phyloP scores from a whole-genome alignment of 2,329 filamentous ascomycete genomes.

The Calonectria crousiana region DNA sequence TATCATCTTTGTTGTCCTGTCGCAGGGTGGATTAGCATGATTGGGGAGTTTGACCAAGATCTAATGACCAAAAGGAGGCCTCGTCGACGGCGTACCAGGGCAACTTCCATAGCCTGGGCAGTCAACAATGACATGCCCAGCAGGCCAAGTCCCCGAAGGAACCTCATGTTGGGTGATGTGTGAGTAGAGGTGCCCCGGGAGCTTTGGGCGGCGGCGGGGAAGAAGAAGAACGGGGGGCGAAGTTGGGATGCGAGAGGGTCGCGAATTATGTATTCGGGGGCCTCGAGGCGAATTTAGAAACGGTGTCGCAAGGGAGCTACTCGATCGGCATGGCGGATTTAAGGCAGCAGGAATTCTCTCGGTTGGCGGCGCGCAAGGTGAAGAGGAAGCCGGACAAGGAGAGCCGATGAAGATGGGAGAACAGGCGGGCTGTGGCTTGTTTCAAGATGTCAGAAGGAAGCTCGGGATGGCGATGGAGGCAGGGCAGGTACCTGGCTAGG shows the following conservation, averaged over 20 bases:
- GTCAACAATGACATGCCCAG: slow-evolving; percentile 68
- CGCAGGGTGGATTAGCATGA: slow-evolving; percentile 36
- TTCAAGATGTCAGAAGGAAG: slow-evolving; percentile 25
- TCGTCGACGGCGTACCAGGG: slow-evolving; percentile 59
- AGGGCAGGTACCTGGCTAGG: neutral
- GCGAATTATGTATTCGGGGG: neutral
- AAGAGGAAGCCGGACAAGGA: neutral
- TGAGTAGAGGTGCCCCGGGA: slow-evolving; percentile 23
- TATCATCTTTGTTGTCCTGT: slow-evolving; percentile 81
- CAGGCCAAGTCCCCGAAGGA: slow-evolving; percentile 62
- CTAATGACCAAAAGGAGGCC: neutral
- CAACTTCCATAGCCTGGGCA: slow-evolving; percentile 68
- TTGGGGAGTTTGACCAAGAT: neutral
- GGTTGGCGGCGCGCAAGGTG: neutral
- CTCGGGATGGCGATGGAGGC: slow-evolving; percentile 9
- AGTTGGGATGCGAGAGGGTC: slow-evolving; percentile 2
- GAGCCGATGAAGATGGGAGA: neutral
- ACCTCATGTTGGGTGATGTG: slow-evolving; percentile 62
- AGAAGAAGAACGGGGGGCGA: neutral
- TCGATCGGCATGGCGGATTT: slow-evolving; percentile 22
- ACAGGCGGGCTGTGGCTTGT: neutral
- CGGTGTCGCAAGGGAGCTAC: slow-evolving; percentile 19
- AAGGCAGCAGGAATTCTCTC: neutral
- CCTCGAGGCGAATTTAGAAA: slow-evolving; percentile 7
- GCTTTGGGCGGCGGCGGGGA: slow-evolving; percentile 23